phyloP scores from a whole-genome alignment of 768 basidiomycete genomes.

The Ramaria rubella region DNA sequence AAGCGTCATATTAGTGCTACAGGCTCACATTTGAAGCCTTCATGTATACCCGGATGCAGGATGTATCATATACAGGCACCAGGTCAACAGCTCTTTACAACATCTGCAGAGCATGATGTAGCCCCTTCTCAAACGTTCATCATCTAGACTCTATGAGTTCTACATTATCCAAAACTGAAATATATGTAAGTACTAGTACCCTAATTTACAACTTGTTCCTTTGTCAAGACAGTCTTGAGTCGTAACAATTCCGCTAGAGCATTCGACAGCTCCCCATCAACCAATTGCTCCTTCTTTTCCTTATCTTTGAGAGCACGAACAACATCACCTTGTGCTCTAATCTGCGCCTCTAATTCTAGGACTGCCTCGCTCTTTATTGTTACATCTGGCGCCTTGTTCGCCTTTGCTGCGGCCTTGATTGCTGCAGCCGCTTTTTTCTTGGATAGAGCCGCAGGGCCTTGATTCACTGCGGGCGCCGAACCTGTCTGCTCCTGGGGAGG shows the following conservation, averaged over 20 bases:
- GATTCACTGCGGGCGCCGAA: constrained; percentile 29
- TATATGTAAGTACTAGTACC: not conserved
- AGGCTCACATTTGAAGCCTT: no score
- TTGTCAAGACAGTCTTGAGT: constrained; percentile 54
- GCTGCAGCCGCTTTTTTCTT: constrained; percentile 46
- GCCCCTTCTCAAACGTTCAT: no score
- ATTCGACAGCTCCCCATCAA: constrained; percentile 53
- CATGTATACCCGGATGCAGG: no score
- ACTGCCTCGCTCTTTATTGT: constrained; percentile 66
- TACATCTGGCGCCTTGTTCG: constrained; percentile 29
- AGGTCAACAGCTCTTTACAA: no score
- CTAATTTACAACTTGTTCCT: constrained; percentile 10
- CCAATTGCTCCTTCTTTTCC: constrained; percentile 43
- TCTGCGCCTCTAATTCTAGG: constrained; percentile 63
- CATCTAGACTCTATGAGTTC: no score
- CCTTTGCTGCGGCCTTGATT: constrained; percentile 40
- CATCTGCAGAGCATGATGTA: no score
- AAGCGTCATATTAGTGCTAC: not conserved
- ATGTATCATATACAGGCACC: no score
- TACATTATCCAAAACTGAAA: not conserved
- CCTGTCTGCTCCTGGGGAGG: constrained; percentile 32
- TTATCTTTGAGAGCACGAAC: constrained; percentile 69
- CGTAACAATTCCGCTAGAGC: constrained; percentile 60
- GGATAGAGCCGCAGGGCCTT: constrained; percentile 44
- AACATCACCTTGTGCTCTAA: constrained; percentile 66